A percentile compares a stretch with the other conserved stretches of the same genome.
Conservation (phyloP, 73 alveolate species). For the Paramecium biaurelia region DNA sequence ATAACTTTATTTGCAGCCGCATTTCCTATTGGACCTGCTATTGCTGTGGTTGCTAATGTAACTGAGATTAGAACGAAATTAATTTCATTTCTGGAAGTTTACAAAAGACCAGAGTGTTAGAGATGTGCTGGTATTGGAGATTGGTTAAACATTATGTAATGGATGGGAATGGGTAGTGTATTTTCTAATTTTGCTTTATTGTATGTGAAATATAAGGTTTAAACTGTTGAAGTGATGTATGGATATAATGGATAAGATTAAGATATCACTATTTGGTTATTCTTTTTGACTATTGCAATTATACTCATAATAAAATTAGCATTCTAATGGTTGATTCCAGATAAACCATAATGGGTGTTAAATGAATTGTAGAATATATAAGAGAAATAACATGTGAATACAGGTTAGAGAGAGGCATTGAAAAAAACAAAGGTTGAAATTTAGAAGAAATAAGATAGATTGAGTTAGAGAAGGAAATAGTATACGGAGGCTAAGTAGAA, state of each 20-base stretch:
- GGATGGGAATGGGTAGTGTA: slow-evolving; percentile 41
- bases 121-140: slow-evolving; percentile 67
- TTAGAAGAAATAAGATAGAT: neutral
- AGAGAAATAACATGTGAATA: slow-evolving; percentile 26
- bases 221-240: neutral
- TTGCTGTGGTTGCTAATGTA: slow-evolving; percentile 72
- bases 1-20: slow-evolving; percentile 82
- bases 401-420: neutral
- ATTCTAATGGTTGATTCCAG: neutral
- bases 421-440: neutral
- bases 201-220: neutral
- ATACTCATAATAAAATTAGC: neutral
- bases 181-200: slow-evolving; percentile 31
- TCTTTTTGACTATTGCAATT: neutral
- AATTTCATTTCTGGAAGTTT: slow-evolving; percentile 43
- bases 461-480: neutral
- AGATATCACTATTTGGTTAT: neutral
- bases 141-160: slow-evolving; percentile 54
- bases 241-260: slow-evolving; percentile 13
- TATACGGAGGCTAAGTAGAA: neutral
- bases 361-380: neutral
- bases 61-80: slow-evolving; percentile 74
- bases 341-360: slow-evolving; percentile 31
- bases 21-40: slow-evolving; percentile 75
- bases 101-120: slow-evolving; percentile 63